These are phyloP conservation scores for Tulasnella sp. DNA, from an alignment of 768 basidiomycete species.

Conservation along the genomic window DNA sequence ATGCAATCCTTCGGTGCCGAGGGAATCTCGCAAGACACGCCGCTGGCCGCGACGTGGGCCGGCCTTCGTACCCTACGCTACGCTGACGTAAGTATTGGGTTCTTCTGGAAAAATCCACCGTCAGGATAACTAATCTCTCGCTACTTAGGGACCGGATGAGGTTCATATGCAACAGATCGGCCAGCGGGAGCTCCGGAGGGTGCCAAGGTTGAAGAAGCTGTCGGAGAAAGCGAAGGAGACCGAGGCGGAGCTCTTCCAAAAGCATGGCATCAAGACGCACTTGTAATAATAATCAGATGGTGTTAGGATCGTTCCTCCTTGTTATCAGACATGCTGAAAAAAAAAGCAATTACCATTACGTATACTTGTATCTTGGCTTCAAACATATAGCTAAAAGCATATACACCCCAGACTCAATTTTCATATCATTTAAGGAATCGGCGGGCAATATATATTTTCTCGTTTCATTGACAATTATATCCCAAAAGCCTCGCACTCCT, in stretches of 20 bases:
- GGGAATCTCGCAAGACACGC: constrained; percentile 82
- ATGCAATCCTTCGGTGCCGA: constrained; percentile 97
- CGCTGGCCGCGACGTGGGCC: constrained; percentile 67
- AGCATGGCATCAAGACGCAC: constrained; percentile 12
- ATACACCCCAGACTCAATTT: no score
- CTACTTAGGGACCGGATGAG: constrained; percentile 32
- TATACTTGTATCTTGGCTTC: no score
- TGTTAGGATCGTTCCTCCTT: no score
- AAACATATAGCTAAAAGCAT: no score
- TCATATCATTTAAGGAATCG: no score
- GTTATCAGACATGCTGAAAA: no score
- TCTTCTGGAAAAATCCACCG: neutral
- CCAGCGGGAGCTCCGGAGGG: constrained; percentile 74
- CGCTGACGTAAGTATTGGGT: constrained; percentile 52
- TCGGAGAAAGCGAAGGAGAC: constrained; percentile 45
- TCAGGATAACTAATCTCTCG: neutral
- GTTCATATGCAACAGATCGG: constrained; percentile 96
- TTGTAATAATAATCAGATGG: constrained; percentile 1
- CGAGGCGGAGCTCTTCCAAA: constrained; percentile 38
- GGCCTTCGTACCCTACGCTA: constrained; percentile 76
- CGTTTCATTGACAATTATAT: no score
- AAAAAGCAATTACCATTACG: no score
- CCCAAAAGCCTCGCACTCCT: no score
- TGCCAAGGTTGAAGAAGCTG: constrained; percentile 45
- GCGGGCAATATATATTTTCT: no score